These are phyloP conservation scores for Aspergillus clavatus DNA, from an alignment of 2,329 filamentous ascomycete species.

Conservation along the genomic window DNA sequence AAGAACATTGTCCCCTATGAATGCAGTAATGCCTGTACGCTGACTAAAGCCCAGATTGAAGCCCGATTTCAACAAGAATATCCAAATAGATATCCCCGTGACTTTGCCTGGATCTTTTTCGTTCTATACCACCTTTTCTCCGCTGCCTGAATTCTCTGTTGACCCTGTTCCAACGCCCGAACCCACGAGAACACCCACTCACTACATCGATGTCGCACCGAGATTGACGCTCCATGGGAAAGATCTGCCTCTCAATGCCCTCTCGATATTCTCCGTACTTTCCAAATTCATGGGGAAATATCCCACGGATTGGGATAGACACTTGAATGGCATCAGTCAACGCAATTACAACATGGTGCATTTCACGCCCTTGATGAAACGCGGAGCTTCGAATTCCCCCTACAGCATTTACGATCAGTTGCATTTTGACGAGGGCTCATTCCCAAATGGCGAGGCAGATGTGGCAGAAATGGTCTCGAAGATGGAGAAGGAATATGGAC, in stretches of 20 bases:
- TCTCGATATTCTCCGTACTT: constrained; percentile 88
- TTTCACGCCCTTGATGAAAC: constrained; percentile 87
- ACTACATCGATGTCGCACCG: constrained; percentile 93
- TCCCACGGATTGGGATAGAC: constrained; percentile 82
- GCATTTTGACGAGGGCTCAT: constrained; percentile 73
- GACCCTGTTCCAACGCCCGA: constrained; percentile 47
- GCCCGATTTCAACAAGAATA: constrained; percentile 86
- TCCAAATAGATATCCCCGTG: constrained; percentile 86
- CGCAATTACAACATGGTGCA: constrained; percentile 99
- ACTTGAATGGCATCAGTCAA: constrained; percentile 80
- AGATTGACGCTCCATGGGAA: constrained; percentile 68
- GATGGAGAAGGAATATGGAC: constrained; percentile 77
- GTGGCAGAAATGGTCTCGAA: constrained; percentile 69
- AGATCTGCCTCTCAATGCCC: constrained; percentile 73
- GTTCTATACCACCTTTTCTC: constrained; percentile 89
- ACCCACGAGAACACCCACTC: constrained; percentile 65
- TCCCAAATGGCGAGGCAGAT: constrained; percentile 80
- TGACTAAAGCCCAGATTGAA: constrained; percentile 53
- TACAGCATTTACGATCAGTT: constrained; percentile 96
- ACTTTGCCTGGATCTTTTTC: constrained; percentile 79
- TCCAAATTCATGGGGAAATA: constrained; percentile 98
- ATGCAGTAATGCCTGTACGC: too few species aligned
- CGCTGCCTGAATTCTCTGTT: constrained; percentile 71
- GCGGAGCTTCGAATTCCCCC: constrained; percentile 88
- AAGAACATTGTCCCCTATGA: too few species aligned